Evolutionary conservation across 1,284 basidiomycete species (phyloP).

Genomic region (Moniliophthora roreri): DNA sequence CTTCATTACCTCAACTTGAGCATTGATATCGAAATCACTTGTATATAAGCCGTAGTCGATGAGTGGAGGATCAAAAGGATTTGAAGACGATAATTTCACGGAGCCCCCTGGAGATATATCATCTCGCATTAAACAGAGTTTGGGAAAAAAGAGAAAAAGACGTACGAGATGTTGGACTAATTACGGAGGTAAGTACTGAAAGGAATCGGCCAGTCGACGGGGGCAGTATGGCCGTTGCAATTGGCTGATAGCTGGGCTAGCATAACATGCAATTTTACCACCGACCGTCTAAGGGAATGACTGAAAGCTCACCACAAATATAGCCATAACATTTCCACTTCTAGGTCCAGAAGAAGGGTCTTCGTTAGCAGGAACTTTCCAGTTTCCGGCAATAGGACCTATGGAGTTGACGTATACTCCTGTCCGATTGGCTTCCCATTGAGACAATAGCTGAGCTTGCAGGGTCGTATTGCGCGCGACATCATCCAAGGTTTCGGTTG

Average conservation of each 20-base stretch:
- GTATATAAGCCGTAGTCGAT: not conserved
- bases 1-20: too few relatives aligned
- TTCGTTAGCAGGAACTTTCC: not conserved
- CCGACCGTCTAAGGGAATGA: too few relatives aligned
- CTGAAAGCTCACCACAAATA: too few relatives aligned
- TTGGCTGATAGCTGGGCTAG: not conserved
- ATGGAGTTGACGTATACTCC: conserved; percentile 4
- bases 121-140: not conserved
- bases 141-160: not conserved
- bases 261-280: not conserved
- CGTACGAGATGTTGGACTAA: conserved; percentile 8
- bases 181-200: not conserved
- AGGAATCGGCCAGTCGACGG: conserved; percentile 5
- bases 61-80: conserved; percentile 1
- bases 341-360: conserved; percentile 20
- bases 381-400: not conserved
- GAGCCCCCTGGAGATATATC: not conserved
- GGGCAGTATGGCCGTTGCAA: not conserved
- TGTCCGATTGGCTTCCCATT: conserved; percentile 12
- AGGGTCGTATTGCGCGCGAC: conserved; percentile 5
- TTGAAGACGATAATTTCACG: not conserved
- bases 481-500: conserved; percentile 17
- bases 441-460: conserved; percentile 4
- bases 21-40: not conserved
- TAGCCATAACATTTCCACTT: not conserved